Evolutionary conservation across 257 asterid genomes (phyloP), one percentile per base, ranked within the genome.

Genomic region (Henckelia pumila): DNA sequence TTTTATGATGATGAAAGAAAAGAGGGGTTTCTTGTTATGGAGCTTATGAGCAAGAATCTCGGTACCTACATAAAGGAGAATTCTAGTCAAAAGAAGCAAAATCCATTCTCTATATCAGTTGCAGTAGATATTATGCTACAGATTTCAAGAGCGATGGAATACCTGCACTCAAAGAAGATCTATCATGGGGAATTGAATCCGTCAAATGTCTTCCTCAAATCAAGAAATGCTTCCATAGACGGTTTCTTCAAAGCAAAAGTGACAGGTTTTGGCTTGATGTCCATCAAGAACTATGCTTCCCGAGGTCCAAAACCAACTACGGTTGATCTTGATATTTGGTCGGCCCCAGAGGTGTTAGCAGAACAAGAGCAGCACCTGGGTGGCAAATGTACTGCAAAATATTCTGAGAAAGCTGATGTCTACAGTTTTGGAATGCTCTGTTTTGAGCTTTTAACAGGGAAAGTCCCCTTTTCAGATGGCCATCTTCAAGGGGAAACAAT

Each of bases 351-450:
- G 78, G 84, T 87, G 26, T 73, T 91, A 1, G 81, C 87, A n/a
- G 95, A 85, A 50, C 74, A 80, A 73, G 91, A 85, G 64, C 82
- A 80, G 61, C 22, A 64, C 0, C 20, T 14, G 14, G 81, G 70
- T 3, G 70, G 78, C 26, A 83, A 77, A 67, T 22, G 73, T 64
- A 68, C 19, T 3, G 23, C 73, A 8, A 78, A 61, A 56, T 82
- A 81, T 70, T 70, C 87, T 0, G 95, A 92, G 73, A 89, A 92
- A 49, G 90, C 90, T n/a, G 98, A 92, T 61, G 88, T 89, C 1
- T 92, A 87, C 68, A 92, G 98, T 67, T 92, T 85, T 29, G 94
- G 90, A 22, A 92, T 92, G 98, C 83, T 89, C 24, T 92, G 96
- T 77, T 92, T 87, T 66, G 88, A 86, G 30, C 85, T 92, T 73